Base-by-base conservation (phyloP, 352 stramenopile species). In the Phytophthora litchii region DNA sequence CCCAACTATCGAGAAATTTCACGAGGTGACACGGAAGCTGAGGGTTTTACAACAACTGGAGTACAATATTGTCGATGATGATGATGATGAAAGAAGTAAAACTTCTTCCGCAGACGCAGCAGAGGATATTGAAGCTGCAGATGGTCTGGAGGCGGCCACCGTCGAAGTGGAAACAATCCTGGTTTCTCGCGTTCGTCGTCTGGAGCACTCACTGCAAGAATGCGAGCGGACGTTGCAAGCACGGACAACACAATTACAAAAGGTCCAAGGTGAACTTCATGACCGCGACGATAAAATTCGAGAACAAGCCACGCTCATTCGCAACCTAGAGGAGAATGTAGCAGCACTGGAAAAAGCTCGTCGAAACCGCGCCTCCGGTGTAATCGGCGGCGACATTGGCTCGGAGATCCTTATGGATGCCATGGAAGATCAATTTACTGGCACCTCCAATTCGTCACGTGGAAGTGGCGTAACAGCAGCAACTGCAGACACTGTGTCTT, bases 41-140 rank as follows among this genome's bases (percentile, higher is more conserved):
- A 83, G 81, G n/a, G 85, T 98, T 37, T 60, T 98, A 34, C 94
- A 98, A 67, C 85, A 96, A 42, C 70, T 98, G 8, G 94, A 98
- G 50, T 90, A 91, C 60, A 92, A 92, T 46, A 83, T 91, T 51
- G 71, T 92, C 11, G 81, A 89, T 35, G 80, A 91, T 2, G 79
- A 91, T 2, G 79, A 90, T 4, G 75, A 78, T 9, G 75, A 67
- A 25, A 61, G 59, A 16, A 69, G 65, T n/a, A 69, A 68, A n/a
- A 45, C 48, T 21, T 50, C 36, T 38, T 60, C 42, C 20, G 23
- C 32, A 21, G 50, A 58, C 34, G 34, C 36, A 38, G 46, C 20
- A 10, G 50, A 66, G 12, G 46, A 58, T 2, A 60, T n/a, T 7
- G 43, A 70, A 47, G 41, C 27, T 50, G 47, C 57, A 12, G 53